A percentile compares a stretch with the other conserved stretches of the same genome.
Conservation (phyloP, 2,329 filamentous ascomycete genomes). For the Emergomyces pasteurianus region DNA sequence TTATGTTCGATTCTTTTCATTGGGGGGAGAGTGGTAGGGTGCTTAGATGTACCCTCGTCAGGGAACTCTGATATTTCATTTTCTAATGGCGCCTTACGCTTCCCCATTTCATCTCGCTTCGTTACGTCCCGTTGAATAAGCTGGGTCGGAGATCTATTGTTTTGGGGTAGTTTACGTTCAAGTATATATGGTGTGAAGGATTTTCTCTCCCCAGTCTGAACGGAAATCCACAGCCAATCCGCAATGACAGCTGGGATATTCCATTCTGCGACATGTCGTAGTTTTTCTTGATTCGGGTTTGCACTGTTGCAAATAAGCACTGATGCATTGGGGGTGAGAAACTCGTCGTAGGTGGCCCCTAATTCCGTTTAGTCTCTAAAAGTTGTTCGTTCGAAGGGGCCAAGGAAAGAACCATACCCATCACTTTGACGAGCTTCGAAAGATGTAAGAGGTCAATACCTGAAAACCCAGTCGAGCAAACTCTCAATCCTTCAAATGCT, state of each 20-base stretch:
- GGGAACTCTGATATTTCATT: neutral
- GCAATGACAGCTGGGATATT: slow-evolving; percentile 68
- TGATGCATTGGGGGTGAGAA: slow-evolving; percentile 58
- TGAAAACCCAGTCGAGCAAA: slow-evolving; percentile 73
- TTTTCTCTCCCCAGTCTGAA: slow-evolving; percentile 42
- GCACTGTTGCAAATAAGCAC: slow-evolving; percentile 60
- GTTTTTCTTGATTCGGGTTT: slow-evolving; percentile 52
- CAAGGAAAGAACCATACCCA: slow-evolving; percentile 38
- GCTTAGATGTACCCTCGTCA: neutral
- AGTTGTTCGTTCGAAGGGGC: neutral
- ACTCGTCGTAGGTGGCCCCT: slow-evolving; percentile 69
- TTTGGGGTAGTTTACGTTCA: slow-evolving; percentile 17
- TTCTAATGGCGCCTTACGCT: neutral
- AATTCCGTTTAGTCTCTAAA: slow-evolving; percentile 13
- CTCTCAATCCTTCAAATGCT: slow-evolving; percentile 56
- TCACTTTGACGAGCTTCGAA: slow-evolving; percentile 59
- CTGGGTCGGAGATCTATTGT: slow-evolving; percentile 1
- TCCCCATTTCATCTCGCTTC: neutral
- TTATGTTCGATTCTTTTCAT: neutral
- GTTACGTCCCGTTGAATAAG: neutral
- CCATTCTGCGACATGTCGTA: slow-evolving; percentile 62
- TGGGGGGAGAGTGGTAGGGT: neutral
- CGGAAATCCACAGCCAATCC: slow-evolving; percentile 77
- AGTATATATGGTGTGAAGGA: slow-evolving; percentile 37
- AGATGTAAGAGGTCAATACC: slow-evolving; percentile 79